Evolutionary conservation across 257 asterid species (phyloP).

Genomic region (Solanum chmielewskii): DNA sequence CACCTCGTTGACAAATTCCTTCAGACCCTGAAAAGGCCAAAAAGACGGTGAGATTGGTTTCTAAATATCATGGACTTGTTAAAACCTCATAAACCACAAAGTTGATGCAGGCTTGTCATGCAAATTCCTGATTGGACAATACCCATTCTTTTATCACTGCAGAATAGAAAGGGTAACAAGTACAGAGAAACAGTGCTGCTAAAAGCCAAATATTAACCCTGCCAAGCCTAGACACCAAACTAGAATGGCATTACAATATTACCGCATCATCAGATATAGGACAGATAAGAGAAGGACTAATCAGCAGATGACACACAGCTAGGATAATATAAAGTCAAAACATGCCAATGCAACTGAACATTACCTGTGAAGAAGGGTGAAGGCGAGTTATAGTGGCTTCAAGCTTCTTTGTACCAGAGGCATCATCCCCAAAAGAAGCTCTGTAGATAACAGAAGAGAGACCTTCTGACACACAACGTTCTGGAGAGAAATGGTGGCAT

Average conservation of each 20-base stretch:
- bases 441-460: slow-evolving; percentile 77
- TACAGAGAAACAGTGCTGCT: background rate
- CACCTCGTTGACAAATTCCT: slow-evolving; percentile 74
- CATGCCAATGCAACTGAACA: background rate
- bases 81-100: background rate
- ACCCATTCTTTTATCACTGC: background rate
- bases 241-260: background rate
- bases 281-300: background rate
- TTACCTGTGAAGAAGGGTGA: slow-evolving; percentile 73
- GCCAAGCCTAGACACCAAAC: background rate
- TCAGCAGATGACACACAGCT: background rate
- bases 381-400: slow-evolving; percentile 80
- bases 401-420: slow-evolving; percentile 43
- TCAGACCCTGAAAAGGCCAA: slow-evolving; percentile 47
- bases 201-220: background rate
- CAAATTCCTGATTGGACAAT: background rate
- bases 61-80: background rate
- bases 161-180: background rate
- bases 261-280: background rate
- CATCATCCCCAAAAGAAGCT: slow-evolving; percentile 70
- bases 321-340: background rate
- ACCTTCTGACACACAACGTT: slow-evolving; percentile 79
- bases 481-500: slow-evolving; percentile 85
- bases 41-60: background rate
- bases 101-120: background rate